These are phyloP conservation scores for Otatea glauca DNA, from an alignment of 176 grass and related monocot species.

Conservation along the genomic window DNA sequence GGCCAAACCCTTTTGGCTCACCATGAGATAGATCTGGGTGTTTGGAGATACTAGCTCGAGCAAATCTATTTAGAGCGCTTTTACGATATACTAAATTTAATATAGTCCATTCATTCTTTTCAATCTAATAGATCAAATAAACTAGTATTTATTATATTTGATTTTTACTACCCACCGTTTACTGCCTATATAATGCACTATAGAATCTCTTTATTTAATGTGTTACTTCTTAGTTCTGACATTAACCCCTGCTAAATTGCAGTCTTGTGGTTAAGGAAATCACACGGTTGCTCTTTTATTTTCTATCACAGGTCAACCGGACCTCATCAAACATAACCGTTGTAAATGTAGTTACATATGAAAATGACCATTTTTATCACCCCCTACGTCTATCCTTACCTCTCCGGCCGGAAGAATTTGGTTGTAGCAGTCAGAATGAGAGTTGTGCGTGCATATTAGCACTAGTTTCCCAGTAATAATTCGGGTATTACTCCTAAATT, in stretches of 20 bases:
- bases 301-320: not conserved
- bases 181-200: too few species aligned
- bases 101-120: too few species aligned
- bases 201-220: not conserved
- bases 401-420: not conserved
- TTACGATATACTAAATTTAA: too few species aligned
- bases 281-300: slow-evolving; percentile 5
- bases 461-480: not conserved
- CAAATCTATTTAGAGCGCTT: not conserved
- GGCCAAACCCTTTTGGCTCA: too few species aligned
- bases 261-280: not conserved
- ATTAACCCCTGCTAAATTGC: not conserved
- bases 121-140: too few species aligned
- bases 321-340: slow-evolving; percentile 1
- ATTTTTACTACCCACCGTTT: too few species aligned
- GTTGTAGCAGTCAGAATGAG: not conserved
- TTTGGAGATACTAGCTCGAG: not conserved
- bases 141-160: too few species aligned
- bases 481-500: not conserved
- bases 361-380: not conserved
- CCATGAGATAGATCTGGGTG: too few species aligned
- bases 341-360: not conserved
- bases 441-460: not conserved
- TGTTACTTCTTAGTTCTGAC: not conserved
- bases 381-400: not conserved